phyloP scores from a whole-genome alignment of 1,139 yeast species.

The Protomyces inouyei region DNA sequence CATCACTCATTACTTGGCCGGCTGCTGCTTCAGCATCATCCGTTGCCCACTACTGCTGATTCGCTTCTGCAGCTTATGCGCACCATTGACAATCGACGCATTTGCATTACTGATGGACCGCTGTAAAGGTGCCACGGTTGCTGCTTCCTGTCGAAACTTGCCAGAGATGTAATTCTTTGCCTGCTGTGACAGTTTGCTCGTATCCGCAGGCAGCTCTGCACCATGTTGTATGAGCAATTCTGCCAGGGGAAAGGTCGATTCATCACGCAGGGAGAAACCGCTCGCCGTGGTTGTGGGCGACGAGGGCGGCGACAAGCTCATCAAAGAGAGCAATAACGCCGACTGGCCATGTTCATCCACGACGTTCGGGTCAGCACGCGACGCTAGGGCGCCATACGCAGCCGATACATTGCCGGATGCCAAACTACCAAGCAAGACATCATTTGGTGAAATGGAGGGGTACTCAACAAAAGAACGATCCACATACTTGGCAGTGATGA shows the following conservation, averaged over 20 bases:
- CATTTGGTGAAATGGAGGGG: conserved; percentile 40
- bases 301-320: conserved; percentile 22
- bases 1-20: not conserved
- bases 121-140: conserved; percentile 3
- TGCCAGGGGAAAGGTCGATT: conserved; percentile 57
- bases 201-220: conserved; percentile 35
- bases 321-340: conserved; percentile 25
- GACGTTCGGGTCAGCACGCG: conserved; percentile 43
- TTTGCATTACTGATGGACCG: conserved; percentile 12
- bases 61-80: conserved; percentile 12
- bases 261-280: conserved; percentile 26
- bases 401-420: conserved; percentile 37
- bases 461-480: conserved; percentile 41
- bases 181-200: conserved; percentile 4
- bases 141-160: not conserved
- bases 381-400: conserved; percentile 42
- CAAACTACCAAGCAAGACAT: conserved; percentile 41
- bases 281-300: conserved; percentile 19
- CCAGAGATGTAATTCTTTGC: conserved; percentile 6
- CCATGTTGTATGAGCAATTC: conserved; percentile 72
- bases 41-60: conserved; percentile 6
- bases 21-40: not conserved
- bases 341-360: conserved; percentile 10
- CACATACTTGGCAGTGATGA: conserved; percentile 44
- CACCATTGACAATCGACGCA: conserved; percentile 15